A percentile compares a stretch with the other conserved stretches of the same genome.
Conservation (phyloP, 352 stramenopile species). For the Pythium chondricola region DNA sequence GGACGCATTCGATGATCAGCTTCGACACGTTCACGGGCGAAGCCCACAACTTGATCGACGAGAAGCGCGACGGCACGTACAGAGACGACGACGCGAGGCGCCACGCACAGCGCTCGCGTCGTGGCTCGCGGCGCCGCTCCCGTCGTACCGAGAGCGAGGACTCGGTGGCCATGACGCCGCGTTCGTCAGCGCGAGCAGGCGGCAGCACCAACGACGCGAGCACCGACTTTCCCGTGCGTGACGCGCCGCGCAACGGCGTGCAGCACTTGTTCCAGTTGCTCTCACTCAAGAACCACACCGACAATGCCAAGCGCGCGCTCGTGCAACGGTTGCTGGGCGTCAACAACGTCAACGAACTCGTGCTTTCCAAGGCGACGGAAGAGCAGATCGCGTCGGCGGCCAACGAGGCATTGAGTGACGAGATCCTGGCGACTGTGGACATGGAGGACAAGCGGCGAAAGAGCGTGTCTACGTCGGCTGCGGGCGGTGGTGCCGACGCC, state of each 20-base stretch:
- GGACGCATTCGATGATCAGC: too few species aligned
- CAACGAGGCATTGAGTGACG: slow-evolving; percentile 68
- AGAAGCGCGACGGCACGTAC: slow-evolving; percentile 24
- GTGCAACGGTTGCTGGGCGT: slow-evolving; percentile 49
- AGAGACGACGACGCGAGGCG: slow-evolving; percentile 5
- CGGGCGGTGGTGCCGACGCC: not conserved
- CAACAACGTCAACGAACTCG: slow-evolving; percentile 49
- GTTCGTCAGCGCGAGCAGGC: slow-evolving; percentile 18
- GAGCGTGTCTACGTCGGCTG: slow-evolving; percentile 2
- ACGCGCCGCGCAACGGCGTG: slow-evolving; percentile 15
- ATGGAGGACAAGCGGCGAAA: slow-evolving; percentile 34
- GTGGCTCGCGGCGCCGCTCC: slow-evolving; percentile 13
- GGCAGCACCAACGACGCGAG: slow-evolving; percentile 22
- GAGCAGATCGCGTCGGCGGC: slow-evolving; percentile 64
- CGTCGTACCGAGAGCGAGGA: slow-evolving; percentile 8
- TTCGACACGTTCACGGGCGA: slow-evolving; percentile 64
- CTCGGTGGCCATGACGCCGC: slow-evolving; percentile 6
- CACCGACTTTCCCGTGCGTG: slow-evolving; percentile 6
- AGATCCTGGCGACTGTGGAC: slow-evolving; percentile 62
- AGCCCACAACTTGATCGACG: slow-evolving; percentile 25
- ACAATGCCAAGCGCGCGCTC: slow-evolving; percentile 42
- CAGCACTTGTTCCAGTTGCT: slow-evolving; percentile 55
- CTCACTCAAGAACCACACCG: slow-evolving; percentile 52
- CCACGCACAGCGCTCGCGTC: not conserved
- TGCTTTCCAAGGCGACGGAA: slow-evolving; percentile 57